Conservation (phyloP, 768 basidiomycete genomes). For the Lactifluus subvellereus region DNA sequence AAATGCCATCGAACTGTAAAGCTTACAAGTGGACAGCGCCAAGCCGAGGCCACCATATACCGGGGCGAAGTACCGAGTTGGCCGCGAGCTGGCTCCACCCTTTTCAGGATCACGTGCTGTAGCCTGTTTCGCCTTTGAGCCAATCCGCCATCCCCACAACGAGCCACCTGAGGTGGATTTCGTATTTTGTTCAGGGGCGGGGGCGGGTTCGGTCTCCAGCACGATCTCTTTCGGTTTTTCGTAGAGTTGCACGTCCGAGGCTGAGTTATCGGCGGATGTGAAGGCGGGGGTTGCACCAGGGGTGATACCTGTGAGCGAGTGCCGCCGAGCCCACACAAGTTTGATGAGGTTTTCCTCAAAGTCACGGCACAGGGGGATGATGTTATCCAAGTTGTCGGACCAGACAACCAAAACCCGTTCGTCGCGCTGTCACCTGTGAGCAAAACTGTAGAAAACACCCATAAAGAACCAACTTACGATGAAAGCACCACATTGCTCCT, state of each 20-base stretch:
- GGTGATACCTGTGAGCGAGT: background rate
- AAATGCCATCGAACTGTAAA: background rate
- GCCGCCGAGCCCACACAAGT: constrained; percentile 60
- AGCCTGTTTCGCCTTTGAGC: constrained; percentile 30
- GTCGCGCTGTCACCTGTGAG: constrained; percentile 50
- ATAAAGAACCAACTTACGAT: constrained; percentile 43
- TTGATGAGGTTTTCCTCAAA: constrained; percentile 76
- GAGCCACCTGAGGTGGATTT: constrained; percentile 23
- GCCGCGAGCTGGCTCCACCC: constrained; percentile 32
- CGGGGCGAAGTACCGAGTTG: constrained; percentile 60
- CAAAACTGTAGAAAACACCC: background rate
- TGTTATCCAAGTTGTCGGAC: constrained; percentile 76
- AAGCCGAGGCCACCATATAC: constrained; percentile 66
- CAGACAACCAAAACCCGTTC: constrained; percentile 80
- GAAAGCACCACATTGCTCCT: constrained; percentile 89
- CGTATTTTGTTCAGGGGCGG: background rate
- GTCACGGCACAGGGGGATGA: constrained; percentile 67
- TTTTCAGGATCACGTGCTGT: constrained; percentile 45
- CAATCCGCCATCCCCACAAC: constrained; percentile 27
- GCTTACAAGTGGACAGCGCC: constrained; percentile 56
- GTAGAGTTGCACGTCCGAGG: constrained; percentile 50
- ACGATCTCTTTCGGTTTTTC: constrained; percentile 37
- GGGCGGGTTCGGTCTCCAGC: background rate
- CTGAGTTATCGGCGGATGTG: constrained; percentile 42
- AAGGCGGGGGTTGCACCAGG: constrained; percentile 32